phyloP scores from a whole-genome alignment of 306 rosid genomes.

The Arachis hypogaea region DNA sequence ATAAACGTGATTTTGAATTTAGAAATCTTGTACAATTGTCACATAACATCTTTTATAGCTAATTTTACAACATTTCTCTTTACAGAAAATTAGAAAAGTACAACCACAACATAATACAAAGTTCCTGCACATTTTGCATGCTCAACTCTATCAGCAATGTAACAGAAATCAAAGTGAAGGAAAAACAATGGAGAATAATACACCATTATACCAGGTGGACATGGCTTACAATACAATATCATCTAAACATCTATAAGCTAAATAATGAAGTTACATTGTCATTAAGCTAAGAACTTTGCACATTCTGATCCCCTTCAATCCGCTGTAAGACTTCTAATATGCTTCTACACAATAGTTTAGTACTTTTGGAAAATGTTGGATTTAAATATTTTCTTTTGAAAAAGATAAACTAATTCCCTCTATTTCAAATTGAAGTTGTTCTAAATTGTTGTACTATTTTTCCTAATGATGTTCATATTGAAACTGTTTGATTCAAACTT shows the following conservation, averaged over 20 bases:
- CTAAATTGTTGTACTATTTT: too few species aligned
- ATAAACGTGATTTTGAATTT: too few species aligned
- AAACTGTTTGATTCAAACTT: too few species aligned
- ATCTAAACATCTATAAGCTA: constrained; percentile 29
- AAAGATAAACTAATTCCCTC: too few species aligned
- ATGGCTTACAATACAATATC: constrained; percentile 23
- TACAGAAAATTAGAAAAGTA: constrained; percentile 9
- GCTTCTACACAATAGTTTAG: constrained; percentile 21
- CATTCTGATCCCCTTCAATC: constrained; percentile 50
- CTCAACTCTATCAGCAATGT: not conserved
- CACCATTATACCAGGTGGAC: constrained; percentile 1
- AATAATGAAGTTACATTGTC: constrained; percentile 21
- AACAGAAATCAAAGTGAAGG: not conserved
- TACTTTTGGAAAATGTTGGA: too few species aligned
- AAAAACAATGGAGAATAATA: not conserved
- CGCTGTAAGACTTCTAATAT: constrained; percentile 70
- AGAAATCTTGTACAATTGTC: not conserved
- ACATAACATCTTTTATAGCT: not conserved
- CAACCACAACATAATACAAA: constrained; percentile 34
- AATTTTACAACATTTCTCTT: constrained; percentile 20
- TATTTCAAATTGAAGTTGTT: too few species aligned
- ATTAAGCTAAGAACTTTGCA: constrained; percentile 36
- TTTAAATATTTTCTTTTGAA: too few species aligned
- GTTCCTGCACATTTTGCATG: constrained; percentile 33
- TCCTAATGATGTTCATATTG: too few species aligned